phyloP scores from a whole-genome alignment of 371 early-diverging fungal species.

The Umbelopsis sp. region DNA sequence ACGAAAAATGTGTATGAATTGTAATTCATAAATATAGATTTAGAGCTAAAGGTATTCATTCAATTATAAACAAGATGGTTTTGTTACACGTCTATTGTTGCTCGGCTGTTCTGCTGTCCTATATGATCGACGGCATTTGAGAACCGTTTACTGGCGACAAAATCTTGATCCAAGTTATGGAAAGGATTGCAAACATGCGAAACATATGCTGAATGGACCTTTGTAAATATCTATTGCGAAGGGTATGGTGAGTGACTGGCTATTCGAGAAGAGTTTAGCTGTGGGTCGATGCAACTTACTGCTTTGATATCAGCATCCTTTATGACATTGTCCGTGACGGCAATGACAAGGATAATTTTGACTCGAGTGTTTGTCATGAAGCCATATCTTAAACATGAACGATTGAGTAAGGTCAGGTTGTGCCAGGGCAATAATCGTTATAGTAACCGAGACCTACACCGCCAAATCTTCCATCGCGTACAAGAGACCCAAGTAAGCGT shows the following conservation, averaged over 20 bases:
- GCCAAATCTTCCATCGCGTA: constrained; percentile 87
- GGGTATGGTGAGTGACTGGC: not conserved
- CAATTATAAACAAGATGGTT: not conserved
- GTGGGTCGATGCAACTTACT: constrained; percentile 50
- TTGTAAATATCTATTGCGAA: constrained; percentile 68
- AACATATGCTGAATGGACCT: constrained; percentile 81
- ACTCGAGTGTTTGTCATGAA: constrained; percentile 87
- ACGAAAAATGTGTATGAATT: not conserved
- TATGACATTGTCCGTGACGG: constrained; percentile 75
- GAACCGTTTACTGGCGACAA: constrained; percentile 61
- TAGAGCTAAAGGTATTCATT: not conserved
- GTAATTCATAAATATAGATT: not conserved
- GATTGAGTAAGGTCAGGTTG: too few relatives aligned
- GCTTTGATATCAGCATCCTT: constrained; percentile 80
- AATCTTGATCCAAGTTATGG: constrained; percentile 64
- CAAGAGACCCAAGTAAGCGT: constrained; percentile 75
- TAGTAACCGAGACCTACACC: constrained; percentile 54
- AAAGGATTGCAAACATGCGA: constrained; percentile 84
- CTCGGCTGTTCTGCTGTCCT: constrained; percentile 6
- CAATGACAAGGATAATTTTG: constrained; percentile 78
- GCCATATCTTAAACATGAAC: constrained; percentile 62
- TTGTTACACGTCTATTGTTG: constrained; percentile 12
- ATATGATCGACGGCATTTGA: constrained; percentile 54
- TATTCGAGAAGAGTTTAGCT: not conserved
- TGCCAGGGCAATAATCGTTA: too few relatives aligned